These are phyloP conservation scores for Areca catechu DNA, from an alignment of 176 grass and related monocot genomes.

Conservation along the genomic window DNA sequence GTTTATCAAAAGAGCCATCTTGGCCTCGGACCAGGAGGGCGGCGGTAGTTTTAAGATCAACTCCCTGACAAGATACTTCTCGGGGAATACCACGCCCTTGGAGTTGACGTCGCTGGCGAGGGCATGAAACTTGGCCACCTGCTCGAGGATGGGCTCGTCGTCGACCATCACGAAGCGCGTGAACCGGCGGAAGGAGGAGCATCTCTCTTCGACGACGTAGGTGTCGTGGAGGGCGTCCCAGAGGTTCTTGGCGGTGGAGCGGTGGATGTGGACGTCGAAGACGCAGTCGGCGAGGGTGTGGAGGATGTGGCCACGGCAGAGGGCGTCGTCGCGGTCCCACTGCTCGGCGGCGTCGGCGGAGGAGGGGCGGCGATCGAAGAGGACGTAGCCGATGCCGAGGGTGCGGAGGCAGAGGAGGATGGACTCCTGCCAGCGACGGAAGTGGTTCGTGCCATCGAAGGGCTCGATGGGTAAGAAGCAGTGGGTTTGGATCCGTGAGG, in stretches of 20 bases:
- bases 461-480: conserved; percentile 3
- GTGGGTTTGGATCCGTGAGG: neutral
- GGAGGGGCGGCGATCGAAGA: neutral
- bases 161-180: neutral
- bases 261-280: conserved; percentile 20
- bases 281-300: conserved; percentile 20
- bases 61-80: neutral
- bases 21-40: neutral
- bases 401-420: conserved; percentile 19
- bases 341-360: neutral
- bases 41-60: neutral
- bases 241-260: conserved; percentile 6
- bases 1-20: neutral
- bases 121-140: conserved; percentile 6
- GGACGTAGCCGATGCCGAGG: conserved; percentile 14
- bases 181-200: accelerated
- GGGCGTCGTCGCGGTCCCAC: conserved; percentile 16
- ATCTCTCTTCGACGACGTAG: neutral
- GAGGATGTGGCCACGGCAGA: conserved; percentile 45
- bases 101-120: neutral
- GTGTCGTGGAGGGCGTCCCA: conserved; percentile 27
- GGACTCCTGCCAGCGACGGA: conserved; percentile 36
- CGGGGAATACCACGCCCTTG: neutral
- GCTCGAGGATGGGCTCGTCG: conserved; percentile 6
- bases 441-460: conserved; percentile 17